Evolutionary conservation across 768 basidiomycete genomes (phyloP).

Genomic region (Krasilnikovozyma curviuscula): DNA sequence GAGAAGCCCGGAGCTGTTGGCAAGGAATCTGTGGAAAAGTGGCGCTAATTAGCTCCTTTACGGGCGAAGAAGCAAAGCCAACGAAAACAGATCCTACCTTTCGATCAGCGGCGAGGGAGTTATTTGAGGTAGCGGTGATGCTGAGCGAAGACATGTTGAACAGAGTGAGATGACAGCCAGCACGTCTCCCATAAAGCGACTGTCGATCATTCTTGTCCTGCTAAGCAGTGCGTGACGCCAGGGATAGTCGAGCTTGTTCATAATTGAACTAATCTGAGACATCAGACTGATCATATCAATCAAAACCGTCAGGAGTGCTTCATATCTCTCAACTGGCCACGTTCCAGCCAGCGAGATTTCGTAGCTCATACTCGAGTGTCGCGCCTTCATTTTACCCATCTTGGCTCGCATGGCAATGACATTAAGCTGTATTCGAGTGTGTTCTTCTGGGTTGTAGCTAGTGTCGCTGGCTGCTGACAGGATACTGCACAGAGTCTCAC

Average conservation of each 20-base stretch:
- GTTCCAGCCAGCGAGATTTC: conserved; percentile 1
- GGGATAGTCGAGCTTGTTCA: conserved; percentile 49
- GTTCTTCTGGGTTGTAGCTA: conserved; percentile 31
- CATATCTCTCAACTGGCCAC: conserved; percentile 7
- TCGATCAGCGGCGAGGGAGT: conserved; percentile 46
- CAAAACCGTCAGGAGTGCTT: conserved; percentile 13
- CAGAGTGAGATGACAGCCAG: conserved; percentile 67
- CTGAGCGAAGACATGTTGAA: conserved; percentile 52
- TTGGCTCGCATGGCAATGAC: conserved; percentile 58
- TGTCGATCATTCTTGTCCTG: conserved; percentile 53
- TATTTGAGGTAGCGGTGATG: conserved; percentile 60
- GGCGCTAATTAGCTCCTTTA: no score
- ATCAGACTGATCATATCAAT: conserved; percentile 52
- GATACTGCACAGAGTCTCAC: conserved; percentile 53
- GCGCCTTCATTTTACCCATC: conserved; percentile 43
- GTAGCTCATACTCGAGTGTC: conserved; percentile 1
- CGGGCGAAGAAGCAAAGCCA: neutral
- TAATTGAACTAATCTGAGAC: conserved; percentile 51
- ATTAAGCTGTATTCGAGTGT: conserved; percentile 40
- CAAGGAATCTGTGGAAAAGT: neutral
- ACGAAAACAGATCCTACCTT: neutral
- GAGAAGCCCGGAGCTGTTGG: neutral
- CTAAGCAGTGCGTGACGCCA: conserved; percentile 62
- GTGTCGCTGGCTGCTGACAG: conserved; percentile 49
- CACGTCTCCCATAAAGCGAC: conserved; percentile 66